Conservation (phyloP, 2,329 filamentous ascomycete genomes). For the Calonectria pteridis region DNA sequence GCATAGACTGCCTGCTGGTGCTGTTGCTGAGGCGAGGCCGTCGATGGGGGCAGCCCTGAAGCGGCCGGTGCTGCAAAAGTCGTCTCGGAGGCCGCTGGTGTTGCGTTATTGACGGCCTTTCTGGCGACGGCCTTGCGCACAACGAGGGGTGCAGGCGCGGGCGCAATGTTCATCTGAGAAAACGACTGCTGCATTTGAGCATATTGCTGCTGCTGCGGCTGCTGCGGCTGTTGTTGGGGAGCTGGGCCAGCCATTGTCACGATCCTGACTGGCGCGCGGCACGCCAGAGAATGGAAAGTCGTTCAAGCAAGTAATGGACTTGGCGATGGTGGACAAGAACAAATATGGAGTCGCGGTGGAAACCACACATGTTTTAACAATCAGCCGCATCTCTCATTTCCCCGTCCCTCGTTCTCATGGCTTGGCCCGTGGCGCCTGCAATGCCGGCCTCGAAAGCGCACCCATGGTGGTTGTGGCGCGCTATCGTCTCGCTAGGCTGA, state of each 20-base stretch:
- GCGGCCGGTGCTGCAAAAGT: not conserved
- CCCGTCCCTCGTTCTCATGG: not conserved
- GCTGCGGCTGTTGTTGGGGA: not conserved
- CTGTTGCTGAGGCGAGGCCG: constrained; percentile 11
- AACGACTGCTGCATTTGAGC: constrained; percentile 17
- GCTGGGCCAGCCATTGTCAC: constrained; percentile 16
- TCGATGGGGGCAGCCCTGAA: not conserved
- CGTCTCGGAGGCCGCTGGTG: not conserved
- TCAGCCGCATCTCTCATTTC: not conserved
- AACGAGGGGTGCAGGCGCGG: not conserved
- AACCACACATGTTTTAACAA: not conserved
- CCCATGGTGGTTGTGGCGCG: constrained; percentile 8
- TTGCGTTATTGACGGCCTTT: constrained; percentile 6
- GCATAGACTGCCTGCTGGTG: not conserved
- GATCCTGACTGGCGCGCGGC: not conserved
- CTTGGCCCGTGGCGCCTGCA: not conserved
- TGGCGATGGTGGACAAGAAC: not conserved
- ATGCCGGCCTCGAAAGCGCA: not conserved
- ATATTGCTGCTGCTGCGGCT: constrained; percentile 1
- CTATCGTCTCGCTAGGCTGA: constrained; percentile 1
- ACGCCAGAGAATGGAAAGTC: not conserved
- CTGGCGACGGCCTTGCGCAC: constrained; percentile 3
- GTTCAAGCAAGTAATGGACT: not conserved
- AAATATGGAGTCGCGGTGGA: not conserved
- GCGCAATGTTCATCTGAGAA: constrained; percentile 10